A percentile compares a stretch with the other conserved stretches of the same genome.
These are phyloP conservation scores for Petasospora fabianii DNA, from an alignment of 1,139 yeast species.

Conservation along the genomic window DNA sequence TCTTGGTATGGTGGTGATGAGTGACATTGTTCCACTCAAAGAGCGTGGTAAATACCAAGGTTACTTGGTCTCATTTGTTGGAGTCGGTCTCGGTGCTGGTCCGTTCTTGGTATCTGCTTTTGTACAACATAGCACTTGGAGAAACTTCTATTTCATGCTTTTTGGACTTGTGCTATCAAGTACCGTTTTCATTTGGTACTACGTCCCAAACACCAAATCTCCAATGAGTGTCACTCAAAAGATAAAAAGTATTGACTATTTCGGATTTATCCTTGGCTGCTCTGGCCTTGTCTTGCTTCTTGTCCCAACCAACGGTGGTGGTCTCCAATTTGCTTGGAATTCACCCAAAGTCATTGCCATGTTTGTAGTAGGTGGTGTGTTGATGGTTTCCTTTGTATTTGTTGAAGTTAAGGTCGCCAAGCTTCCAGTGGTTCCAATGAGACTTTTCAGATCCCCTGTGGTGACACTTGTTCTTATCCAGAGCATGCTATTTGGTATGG, in stretches of 20 bases:
- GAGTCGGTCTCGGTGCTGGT: constrained; percentile 52
- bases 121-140: constrained; percentile 42
- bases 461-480: constrained; percentile 41
- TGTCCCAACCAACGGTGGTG: constrained; percentile 53
- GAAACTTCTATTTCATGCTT: constrained; percentile 44
- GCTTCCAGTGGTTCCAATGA: constrained; percentile 55
- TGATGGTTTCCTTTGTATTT: constrained; percentile 38
- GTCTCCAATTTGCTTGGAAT: constrained; percentile 47
- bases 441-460: constrained; percentile 36
- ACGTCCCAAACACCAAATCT: constrained; percentile 20
- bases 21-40: constrained; percentile 38
- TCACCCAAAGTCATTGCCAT: constrained; percentile 45
- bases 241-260: constrained; percentile 44
- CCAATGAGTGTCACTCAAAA: constrained; percentile 24
- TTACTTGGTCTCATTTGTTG: constrained; percentile 36
- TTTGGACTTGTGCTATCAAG: constrained; percentile 41
- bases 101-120: constrained; percentile 56
- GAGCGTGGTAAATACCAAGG: constrained; percentile 42
- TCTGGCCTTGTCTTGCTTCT: constrained; percentile 42
- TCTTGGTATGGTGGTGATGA: constrained; percentile 36
- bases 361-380: constrained; percentile 43
- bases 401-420: constrained; percentile 48
- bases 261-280: constrained; percentile 45
- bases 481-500: constrained; percentile 47
- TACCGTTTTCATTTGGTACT: constrained; percentile 15